Base-by-base conservation (phyloP, 2,329 filamentous ascomycete genomes). In the Chaetomium sp. region DNA sequence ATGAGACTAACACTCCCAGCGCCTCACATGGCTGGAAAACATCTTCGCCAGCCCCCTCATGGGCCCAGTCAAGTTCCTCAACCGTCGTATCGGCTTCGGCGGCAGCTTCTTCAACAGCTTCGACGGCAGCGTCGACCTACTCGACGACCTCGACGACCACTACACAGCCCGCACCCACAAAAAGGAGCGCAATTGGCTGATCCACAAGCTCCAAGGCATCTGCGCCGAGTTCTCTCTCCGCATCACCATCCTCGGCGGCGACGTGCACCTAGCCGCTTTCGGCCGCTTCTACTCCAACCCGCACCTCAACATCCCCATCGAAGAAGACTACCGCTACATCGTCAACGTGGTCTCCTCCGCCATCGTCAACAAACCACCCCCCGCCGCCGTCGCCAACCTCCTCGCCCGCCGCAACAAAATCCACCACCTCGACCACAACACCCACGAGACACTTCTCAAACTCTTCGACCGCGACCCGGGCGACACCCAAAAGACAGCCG, bases 1-100 rank as follows among this genome's bases (percentile, higher is more conserved):
- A 4, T 3, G 35, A 54, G 60, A 37, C 61, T 44, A 60, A 11
- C 3, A n/a, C 19, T 27, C 19, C 19, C 60, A 84, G 79, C 89
- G 92, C 64, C 78, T 96, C 53, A 94, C 91, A n/a, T 96, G 92
- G 92, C 79, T 96, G 4, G 92, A 97, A 69, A 96, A 96, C 66
- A 88, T 96, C 56, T 82, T 97, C 64, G 81, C 81, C 12, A 95
- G 89, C 58, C 91, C 92, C 0, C 64, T 96, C 32, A 91, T 96
- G 67, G 91, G 87, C 0, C 91, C 91, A 0, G 84, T 96, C 67
- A 91, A 91, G 66, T 86, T 97, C 60, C 70, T 96, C 64, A 94
- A 96, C 75, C 88, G 91, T 69, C 84, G 91, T 33, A 95, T 97
- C 62, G 92, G 92, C 55, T 73, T 96, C 45, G 82, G 87, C 4